Conservation (phyloP, 140 eudicot genomes). For the Flaveria floridana region DNA sequence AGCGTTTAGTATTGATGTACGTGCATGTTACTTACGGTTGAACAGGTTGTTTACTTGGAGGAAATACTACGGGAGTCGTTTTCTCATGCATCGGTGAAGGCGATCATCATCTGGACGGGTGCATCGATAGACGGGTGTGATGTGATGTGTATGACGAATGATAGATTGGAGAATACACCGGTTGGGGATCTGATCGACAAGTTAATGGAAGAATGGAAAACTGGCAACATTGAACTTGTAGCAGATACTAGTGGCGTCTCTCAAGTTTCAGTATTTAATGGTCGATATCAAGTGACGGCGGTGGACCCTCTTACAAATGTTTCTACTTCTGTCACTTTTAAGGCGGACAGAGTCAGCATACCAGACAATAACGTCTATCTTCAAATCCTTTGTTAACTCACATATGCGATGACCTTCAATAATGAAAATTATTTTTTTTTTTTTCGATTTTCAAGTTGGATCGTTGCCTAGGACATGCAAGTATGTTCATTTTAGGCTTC, state of each 20-base stretch:
- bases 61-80: constrained; percentile 46
- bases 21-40: background rate
- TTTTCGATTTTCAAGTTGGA: background rate
- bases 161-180: constrained; percentile 36
- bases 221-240: constrained; percentile 28
- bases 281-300: constrained; percentile 39
- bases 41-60: constrained; percentile 38
- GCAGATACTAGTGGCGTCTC: constrained; percentile 37
- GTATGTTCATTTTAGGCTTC: background rate
- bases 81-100: constrained; percentile 44
- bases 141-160: constrained; percentile 41
- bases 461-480: background rate
- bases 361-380: constrained; percentile 27
- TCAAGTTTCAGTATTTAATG: constrained; percentile 38
- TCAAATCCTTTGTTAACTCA: constrained; percentile 26
- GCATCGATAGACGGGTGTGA: constrained; percentile 41
- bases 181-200: constrained; percentile 44
- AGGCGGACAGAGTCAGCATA: constrained; percentile 32
- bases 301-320: constrained; percentile 35
- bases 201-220: constrained; percentile 44
- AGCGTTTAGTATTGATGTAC: too few species aligned
- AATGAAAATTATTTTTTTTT: background rate
- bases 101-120: constrained; percentile 49
- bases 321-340: constrained; percentile 30
- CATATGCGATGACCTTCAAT: background rate